Evolutionary conservation across 2,329 filamentous ascomycete genomes (phyloP), one percentile per base, ranked within the genome.

Genomic region (Colletotrichum magnum): DNA sequence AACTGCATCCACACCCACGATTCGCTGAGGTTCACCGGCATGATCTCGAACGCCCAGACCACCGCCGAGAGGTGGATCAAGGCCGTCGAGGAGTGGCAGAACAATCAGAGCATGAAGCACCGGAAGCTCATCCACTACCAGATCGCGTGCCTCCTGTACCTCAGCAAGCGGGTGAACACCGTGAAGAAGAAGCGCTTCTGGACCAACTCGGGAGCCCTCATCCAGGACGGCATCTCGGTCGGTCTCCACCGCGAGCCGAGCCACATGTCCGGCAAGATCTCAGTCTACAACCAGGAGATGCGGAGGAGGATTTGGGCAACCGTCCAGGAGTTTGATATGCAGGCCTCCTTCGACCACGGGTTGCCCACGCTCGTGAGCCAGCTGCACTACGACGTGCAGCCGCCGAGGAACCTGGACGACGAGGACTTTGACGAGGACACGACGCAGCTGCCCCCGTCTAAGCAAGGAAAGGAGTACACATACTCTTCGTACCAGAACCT

Each of bases 171-270:
- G 36, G 85, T 90, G 71, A 90, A 90, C 77, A 87, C 86, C 2
- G 85, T 90, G 72, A 89, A 90, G 81, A 90, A 90, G 83, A 90
- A 90, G 82, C 83, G 87, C 13, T 90, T 88, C 77, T 90, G 88
- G 88, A 88, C 86, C 16, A 82, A 84, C 47, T 82, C 88, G 1
- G 87, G 88, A 0, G 81, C 84, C 5, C 80, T 90, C 64, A 84
- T 89, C 15, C 87, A 88, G 56, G 86, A 90, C 59, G 87, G 86
- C 63, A 86, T 90, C 66, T 85, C 85, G 2, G 85, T 90, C 36
- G 88, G 88, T 16, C 80, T 90, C 54, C 88, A 90, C 73, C 85
- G 86, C 18, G 88, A 90, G 74, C 87, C 88, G 3, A 85, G 86
- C 73, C 83, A 85, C 67, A 86, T 89, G 79, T 81, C 80, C 18